phyloP scores from a whole-genome alignment of 2,329 filamentous ascomycete genomes.

The Colletotrichum horii region DNA sequence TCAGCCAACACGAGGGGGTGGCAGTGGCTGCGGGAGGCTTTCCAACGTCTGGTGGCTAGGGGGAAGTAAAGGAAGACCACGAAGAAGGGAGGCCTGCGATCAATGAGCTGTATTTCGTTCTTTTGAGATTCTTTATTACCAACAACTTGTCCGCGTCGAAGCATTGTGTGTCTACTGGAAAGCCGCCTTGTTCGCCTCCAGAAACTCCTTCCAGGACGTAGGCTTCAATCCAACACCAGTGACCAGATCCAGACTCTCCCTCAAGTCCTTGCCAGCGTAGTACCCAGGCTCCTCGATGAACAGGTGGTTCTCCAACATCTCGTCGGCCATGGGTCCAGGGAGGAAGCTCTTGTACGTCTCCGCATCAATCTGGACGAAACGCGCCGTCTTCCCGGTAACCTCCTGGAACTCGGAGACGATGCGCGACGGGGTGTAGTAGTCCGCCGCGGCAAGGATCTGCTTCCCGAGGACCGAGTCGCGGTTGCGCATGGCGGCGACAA shows the following conservation, averaged over 20 bases:
- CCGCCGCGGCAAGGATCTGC: conserved; percentile 17
- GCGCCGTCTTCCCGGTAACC: background rate
- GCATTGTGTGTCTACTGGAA: background rate
- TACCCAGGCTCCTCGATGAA: conserved; percentile 26
- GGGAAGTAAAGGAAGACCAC: fast-evolving
- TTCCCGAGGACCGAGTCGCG: conserved; percentile 2
- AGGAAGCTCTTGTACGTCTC: conserved; percentile 29
- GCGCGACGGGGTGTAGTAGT: conserved; percentile 16
- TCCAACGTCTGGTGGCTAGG: fast-evolving
- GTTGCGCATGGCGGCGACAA: conserved; percentile 9
- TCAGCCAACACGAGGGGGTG: background rate
- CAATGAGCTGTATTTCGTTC: background rate
- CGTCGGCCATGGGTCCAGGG: conserved; percentile 23
- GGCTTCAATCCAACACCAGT: background rate
- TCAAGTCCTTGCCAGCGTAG: conserved; percentile 1
- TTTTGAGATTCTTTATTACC: background rate
- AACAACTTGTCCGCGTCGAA: fast-evolving
- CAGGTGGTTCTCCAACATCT: conserved; percentile 28
- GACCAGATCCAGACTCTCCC: conserved; percentile 1
- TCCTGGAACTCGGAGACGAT: conserved; percentile 20
- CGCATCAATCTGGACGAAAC: conserved; percentile 14
- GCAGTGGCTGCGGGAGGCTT: background rate
- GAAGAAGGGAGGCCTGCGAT: fast-evolving
- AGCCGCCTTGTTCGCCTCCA: background rate
- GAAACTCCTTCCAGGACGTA: conserved; percentile 12